Conservation (phyloP, 192 early-diverging fungal species). For the Linnemannia elongata region DNA sequence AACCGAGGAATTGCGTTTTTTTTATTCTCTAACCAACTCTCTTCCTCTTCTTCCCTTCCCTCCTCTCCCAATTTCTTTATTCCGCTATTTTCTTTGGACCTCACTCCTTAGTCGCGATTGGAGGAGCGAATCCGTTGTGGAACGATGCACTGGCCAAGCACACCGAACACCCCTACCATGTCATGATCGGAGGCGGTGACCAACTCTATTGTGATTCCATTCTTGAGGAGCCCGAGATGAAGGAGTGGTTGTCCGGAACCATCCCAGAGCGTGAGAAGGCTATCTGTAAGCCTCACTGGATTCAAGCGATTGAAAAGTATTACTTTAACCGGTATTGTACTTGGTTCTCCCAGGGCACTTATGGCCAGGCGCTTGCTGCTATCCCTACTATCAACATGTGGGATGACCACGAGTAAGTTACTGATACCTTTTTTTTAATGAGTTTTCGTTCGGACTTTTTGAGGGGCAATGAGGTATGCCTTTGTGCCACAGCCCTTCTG, state of each 20-base stretch:
- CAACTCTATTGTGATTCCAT: constrained; percentile 78
- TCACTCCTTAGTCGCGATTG: constrained; percentile 55
- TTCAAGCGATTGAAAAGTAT: constrained; percentile 32
- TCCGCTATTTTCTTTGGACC: constrained; percentile 33
- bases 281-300: constrained; percentile 27
- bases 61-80: not conserved
- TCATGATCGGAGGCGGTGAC: constrained; percentile 82
- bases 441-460: not conserved
- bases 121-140: constrained; percentile 70
- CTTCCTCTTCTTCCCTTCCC: constrained; percentile 21
- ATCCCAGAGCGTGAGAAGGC: constrained; percentile 57
- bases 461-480: not conserved
- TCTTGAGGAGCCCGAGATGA: constrained; percentile 69
- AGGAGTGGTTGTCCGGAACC: constrained; percentile 62
- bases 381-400: constrained; percentile 83
- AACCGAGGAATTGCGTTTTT: not conserved
- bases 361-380: constrained; percentile 71
- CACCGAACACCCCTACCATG: constrained; percentile 71
- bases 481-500: not conserved
- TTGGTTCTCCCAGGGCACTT: constrained; percentile 53
- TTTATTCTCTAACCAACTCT: constrained; percentile 25
- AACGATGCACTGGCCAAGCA: constrained; percentile 76
- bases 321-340: constrained; percentile 52
- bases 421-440: not conserved
- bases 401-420: constrained; percentile 83